Conservation (phyloP, 2,329 filamentous ascomycete genomes). For the Amylocarpus encephaloides region DNA sequence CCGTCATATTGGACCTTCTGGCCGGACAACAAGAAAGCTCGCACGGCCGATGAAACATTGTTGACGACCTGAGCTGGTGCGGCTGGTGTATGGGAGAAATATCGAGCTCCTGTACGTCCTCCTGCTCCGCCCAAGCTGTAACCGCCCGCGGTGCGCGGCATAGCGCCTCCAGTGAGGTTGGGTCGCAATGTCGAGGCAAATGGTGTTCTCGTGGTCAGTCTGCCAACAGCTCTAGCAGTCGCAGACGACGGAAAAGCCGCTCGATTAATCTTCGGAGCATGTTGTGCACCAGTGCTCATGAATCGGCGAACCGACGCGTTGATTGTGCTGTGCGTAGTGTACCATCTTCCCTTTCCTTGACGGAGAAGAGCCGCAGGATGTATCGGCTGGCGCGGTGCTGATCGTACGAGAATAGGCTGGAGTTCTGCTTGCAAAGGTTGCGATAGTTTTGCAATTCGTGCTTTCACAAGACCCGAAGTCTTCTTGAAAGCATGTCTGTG, state of each 20-base stretch:
- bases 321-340: slow-evolving; percentile 50
- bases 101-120: slow-evolving; percentile 63
- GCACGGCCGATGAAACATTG: slow-evolving; percentile 89
- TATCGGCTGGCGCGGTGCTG: slow-evolving; percentile 45
- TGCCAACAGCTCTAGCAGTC: slow-evolving; percentile 48
- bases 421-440: slow-evolving; percentile 42
- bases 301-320: slow-evolving; percentile 41
- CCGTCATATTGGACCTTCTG: slow-evolving; percentile 86
- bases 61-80: slow-evolving; percentile 85
- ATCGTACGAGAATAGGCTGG: slow-evolving; percentile 54
- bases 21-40: slow-evolving; percentile 87
- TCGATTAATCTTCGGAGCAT: slow-evolving; percentile 40
- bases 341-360: slow-evolving; percentile 58
- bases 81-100: slow-evolving; percentile 85
- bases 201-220: slow-evolving; percentile 68
- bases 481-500: slow-evolving; percentile 42
- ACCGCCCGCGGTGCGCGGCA: slow-evolving; percentile 83
- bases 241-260: slow-evolving; percentile 50
- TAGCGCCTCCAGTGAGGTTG: slow-evolving; percentile 81
- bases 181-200: slow-evolving; percentile 86
- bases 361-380: slow-evolving; percentile 56
- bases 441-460: slow-evolving; percentile 36
- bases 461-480: slow-evolving; percentile 39
- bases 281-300: slow-evolving; percentile 30
- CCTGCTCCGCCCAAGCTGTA: slow-evolving; percentile 63